phyloP scores from a whole-genome alignment of 2,329 filamentous ascomycete species.

The Aspergillus jensenii region DNA sequence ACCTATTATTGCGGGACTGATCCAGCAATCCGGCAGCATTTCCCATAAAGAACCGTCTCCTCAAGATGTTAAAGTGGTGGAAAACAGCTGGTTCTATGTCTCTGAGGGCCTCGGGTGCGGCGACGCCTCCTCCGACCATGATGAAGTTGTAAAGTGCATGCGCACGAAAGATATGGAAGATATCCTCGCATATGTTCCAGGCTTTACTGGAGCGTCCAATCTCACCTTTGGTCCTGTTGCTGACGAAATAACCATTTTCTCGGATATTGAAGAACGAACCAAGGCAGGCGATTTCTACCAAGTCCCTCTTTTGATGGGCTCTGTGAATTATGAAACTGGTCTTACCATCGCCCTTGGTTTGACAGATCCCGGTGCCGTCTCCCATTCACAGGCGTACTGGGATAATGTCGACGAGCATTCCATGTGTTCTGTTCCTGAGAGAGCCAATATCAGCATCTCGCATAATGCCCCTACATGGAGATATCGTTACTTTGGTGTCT shows the following conservation, averaged over 20 bases:
- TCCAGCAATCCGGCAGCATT: not conserved
- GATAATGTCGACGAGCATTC: too few species aligned
- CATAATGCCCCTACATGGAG: not conserved
- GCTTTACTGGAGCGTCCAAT: too few species aligned
- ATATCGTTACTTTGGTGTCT: conserved; percentile 1
- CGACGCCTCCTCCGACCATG: not conserved
- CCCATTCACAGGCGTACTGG: too few species aligned
- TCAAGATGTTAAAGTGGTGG: not conserved
- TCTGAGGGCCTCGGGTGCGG: not conserved
- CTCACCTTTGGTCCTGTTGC: too few species aligned
- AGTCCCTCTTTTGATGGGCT: too few species aligned
- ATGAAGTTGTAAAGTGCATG: not conserved
- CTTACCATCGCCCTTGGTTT: too few species aligned
- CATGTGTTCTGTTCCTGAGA: not conserved
- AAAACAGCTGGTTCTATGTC: not conserved
- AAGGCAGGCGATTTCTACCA: too few species aligned
- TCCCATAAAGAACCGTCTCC: not conserved
- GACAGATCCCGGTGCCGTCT: too few species aligned
- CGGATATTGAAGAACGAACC: too few species aligned
- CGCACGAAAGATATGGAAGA: not conserved
- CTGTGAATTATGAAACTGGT: too few species aligned
- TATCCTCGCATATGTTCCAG: not conserved
- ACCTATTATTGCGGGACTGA: not conserved
- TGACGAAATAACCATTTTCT: too few species aligned
- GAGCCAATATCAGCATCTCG: not conserved